Conservation (phyloP, 108 stramenopile genomes). For the Nannochloropsis gaditana region DNA sequence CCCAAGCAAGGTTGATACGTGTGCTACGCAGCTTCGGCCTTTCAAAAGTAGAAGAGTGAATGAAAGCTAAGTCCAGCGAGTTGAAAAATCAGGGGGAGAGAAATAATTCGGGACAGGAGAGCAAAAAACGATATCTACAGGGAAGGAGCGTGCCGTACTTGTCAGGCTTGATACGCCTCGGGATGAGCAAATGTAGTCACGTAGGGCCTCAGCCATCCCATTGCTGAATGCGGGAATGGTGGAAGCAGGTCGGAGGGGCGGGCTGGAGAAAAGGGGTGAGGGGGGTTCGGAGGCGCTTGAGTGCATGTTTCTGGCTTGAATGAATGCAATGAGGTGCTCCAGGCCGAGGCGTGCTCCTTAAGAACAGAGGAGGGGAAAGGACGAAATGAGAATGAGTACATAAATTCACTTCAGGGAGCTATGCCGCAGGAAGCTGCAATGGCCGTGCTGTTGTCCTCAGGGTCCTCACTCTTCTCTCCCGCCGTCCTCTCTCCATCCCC, state of each 20-base stretch:
- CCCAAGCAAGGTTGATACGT: background rate
- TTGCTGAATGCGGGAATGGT: background rate
- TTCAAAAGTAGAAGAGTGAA: background rate
- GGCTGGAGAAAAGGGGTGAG: background rate
- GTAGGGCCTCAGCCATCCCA: constrained; percentile 14
- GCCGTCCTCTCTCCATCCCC: background rate
- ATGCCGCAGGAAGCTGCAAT: no score
- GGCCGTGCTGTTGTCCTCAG: no score
- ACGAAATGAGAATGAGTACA: background rate
- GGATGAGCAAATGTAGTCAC: background rate
- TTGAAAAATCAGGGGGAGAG: background rate
- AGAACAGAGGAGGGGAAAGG: background rate
- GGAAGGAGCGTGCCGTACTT: background rate
- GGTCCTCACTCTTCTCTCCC: background rate
- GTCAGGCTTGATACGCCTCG: background rate
- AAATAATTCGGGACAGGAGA: background rate
- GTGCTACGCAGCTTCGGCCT: background rate
- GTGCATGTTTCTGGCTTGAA: background rate
- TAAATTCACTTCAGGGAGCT: no score
- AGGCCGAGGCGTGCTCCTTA: background rate
- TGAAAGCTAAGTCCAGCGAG: background rate
- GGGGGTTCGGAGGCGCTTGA: background rate
- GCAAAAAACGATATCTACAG: background rate
- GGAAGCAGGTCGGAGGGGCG: background rate
- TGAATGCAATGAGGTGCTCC: background rate